phyloP scores from a whole-genome alignment of 2,329 filamentous ascomycete genomes.

The Alternaria arborescens region DNA sequence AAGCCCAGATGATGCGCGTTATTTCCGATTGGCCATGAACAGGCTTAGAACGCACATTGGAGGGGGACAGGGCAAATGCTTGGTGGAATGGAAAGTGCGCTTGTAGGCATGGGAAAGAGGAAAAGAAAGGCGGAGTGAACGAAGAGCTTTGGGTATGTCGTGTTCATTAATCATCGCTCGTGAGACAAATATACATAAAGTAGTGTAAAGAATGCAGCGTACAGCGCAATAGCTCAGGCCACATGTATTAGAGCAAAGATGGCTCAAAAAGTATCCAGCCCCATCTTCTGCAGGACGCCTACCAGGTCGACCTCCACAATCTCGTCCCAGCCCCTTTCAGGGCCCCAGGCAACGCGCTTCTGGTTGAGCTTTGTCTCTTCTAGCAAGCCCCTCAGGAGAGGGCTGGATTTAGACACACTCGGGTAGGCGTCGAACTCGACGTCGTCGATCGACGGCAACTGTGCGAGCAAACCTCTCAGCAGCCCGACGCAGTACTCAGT shows the following conservation, averaged over 20 bases:
- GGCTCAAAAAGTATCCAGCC: slow-evolving; percentile 7
- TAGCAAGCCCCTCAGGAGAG: slow-evolving; percentile 70
- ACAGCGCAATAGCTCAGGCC: background rate
- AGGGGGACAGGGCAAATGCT: no score
- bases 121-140: background rate
- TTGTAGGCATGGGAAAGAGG: background rate
- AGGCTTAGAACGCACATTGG: no score
- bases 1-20: no score
- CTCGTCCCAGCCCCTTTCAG: slow-evolving; percentile 69
- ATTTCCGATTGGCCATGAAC: no score
- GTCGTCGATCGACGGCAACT: slow-evolving; percentile 63
- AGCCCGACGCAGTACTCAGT: slow-evolving; percentile 70
- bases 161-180: background rate
- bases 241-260: background rate
- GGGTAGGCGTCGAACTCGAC: slow-evolving; percentile 76
- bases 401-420: slow-evolving; percentile 70
- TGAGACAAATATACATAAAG: background rate
- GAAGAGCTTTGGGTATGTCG: background rate
- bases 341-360: slow-evolving; percentile 71
- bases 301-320: slow-evolving; percentile 43
- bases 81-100: background rate
- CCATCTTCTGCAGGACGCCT: slow-evolving; percentile 38
- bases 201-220: background rate
- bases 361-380: slow-evolving; percentile 60
- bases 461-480: slow-evolving; percentile 64